Evolutionary conservation across 768 basidiomycete genomes (phyloP), one percentile per base, ranked within the genome.

Genomic region (Rhodotorula kratochvilovae): DNA sequence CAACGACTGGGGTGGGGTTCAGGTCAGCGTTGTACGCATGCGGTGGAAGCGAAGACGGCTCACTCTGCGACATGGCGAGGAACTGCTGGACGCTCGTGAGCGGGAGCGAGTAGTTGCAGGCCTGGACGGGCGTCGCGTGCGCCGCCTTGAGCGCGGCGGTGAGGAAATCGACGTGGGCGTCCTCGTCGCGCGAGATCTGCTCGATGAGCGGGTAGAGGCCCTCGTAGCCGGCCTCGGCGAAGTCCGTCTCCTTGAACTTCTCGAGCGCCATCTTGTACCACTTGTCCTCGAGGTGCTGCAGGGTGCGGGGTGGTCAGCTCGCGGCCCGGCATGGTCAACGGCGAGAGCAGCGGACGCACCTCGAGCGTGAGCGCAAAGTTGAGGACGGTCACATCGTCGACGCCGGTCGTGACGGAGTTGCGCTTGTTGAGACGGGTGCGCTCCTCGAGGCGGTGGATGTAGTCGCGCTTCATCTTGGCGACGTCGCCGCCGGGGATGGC

Each of bases 71-170:
- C 29, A 85, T 79, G 11, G 82, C 82, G 42, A 85, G 77, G 80
- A 89, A 89, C 4, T 82, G 80, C 36, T 77, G 75, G 31, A 84
- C 80, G 66, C 84, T 82, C 4, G 81, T 81, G 76, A 85, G 83
- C 13, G 84, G 82, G 81, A 78, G 43, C 5, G 56, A 11, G 68
- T 90, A 90, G n/a, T 82, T 79, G 81, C 89, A 90, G 6, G 85
- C 81, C 76, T 83, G 66, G 21, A 67, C 68, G 19, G 73, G 68
- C 25, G 84, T 82, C 12, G 85, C 84, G 8, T 82, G 80, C 27
- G 81, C 82, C 0, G 84, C 84, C 39, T 55, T 35, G 39, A 88
- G 81, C 0, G 82, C 82, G 15, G 68, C 76, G 15, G 84, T 79
- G 39, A 89, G 81, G 77, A 85, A 83, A 13, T 81, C 76, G 69